Evolutionary conservation across 768 basidiomycete genomes (phyloP).

Genomic region (Lentinula sp.): DNA sequence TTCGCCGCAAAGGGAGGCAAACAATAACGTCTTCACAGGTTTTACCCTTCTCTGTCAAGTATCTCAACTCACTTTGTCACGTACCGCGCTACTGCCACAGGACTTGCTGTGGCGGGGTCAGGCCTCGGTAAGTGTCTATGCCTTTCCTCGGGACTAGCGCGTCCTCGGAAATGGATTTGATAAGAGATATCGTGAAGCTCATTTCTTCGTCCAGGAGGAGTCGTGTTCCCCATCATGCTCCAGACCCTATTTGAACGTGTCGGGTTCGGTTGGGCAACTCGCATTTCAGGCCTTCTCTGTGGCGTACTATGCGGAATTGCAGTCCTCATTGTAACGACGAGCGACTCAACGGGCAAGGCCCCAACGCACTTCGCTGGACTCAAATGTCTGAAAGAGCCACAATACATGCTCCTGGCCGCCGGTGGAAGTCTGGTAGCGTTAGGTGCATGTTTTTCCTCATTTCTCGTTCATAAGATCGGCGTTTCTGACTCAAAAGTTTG

Average conservation of each 20-base stretch:
- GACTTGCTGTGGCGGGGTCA: constrained; percentile 66
- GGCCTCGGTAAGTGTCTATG: constrained; percentile 39
- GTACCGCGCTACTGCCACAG: constrained; percentile 66
- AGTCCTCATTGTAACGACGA: constrained; percentile 34
- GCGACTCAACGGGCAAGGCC: constrained; percentile 10
- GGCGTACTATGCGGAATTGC: constrained; percentile 41
- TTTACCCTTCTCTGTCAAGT: constrained; percentile 64
- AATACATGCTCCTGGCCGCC: constrained; percentile 44
- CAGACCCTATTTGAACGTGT: constrained; percentile 46
- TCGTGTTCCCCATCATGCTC: constrained; percentile 62
- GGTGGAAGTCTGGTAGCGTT: constrained; percentile 58
- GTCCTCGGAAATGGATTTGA: not conserved
- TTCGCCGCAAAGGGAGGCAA: not conserved
- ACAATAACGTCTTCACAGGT: constrained; percentile 30
- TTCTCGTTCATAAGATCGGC: not conserved
- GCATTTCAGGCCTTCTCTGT: constrained; percentile 48
- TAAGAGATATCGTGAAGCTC: not conserved
- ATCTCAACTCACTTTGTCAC: constrained; percentile 60
- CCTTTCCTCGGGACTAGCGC: not conserved
- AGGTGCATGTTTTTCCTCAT: constrained; percentile 32
- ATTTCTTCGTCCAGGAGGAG: constrained; percentile 41
- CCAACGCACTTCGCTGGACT: not conserved
- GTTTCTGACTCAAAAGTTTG: not conserved
- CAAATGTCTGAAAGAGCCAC: constrained; percentile 27
- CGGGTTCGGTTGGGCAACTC: constrained; percentile 60